Evolutionary conservation across 129 eudicot species (phyloP), one percentile per base, ranked within the genome.

Genomic region (Escallonia herrerae): DNA sequence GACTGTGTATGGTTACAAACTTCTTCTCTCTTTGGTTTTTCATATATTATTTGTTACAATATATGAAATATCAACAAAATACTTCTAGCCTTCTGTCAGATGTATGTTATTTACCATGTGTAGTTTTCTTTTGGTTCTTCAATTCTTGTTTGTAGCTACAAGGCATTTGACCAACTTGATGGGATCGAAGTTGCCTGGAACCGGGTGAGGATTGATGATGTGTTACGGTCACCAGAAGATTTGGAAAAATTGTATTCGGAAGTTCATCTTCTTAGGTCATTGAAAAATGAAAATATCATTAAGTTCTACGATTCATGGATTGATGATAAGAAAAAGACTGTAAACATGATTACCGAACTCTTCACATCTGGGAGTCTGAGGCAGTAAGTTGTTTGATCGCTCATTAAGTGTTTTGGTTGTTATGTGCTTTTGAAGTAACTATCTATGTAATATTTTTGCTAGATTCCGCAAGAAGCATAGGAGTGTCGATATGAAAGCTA

Each of bases 141-240:
- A 33, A 15, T 68, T 10, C 56, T 15, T 15, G 48, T 51, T 66
- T 72, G 54, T 68, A 93, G 98, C 60, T 93, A 79, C 70, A 86
- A 76, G 66, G 91, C 95, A 57, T 89, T 89, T 67, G 99, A 94
- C 74, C 90, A 76, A 67, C 43, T 77, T 14, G 90, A 86, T 15
- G 99, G 99, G 60, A 76, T 83, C 57, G 99, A 89, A 76, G 95
- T 94, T 58, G 99, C 99, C 8, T 89, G 99, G 97, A 89, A 71
- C 80, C 82, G 76, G 37, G 86, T 94, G 44, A 83, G 74, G 72
- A 72, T 89, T 13, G 76, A 79, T 49, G 84, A 79, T 7, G 76
- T 80, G 60, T 54, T 89, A 74, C 83, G 58, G 69, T 81, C 90
- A 63, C 79, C 90, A 15, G 90, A 86, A 8, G 95, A 79, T 65